Conservation (phyloP, 768 basidiomycete species). For the Rhizopogon salebrosus region DNA sequence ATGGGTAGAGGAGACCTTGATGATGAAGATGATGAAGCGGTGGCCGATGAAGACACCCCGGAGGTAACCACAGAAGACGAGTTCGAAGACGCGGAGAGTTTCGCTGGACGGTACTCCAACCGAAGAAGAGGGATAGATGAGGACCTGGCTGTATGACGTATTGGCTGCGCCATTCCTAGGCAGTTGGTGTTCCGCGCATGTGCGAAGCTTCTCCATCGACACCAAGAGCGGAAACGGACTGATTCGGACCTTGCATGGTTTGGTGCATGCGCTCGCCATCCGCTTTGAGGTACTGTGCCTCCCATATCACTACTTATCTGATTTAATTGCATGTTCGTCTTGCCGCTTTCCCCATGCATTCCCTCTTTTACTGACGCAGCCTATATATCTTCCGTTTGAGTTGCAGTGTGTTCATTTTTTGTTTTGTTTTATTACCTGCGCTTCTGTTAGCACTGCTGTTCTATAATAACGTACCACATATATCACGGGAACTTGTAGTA, state of each 20-base stretch:
- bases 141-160: slow-evolving; percentile 26
- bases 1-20: slow-evolving; percentile 25
- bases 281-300: neutral
- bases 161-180: neutral
- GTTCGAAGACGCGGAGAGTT: slow-evolving; percentile 56
- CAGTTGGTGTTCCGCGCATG: neutral
- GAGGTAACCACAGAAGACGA: slow-evolving; percentile 71
- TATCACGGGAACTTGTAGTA: slow-evolving; percentile 21
- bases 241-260: slow-evolving; percentile 16
- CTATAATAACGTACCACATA: slow-evolving; percentile 22
- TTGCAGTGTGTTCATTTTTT: neutral
- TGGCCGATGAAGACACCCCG: slow-evolving; percentile 45
- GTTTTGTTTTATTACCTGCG: neutral
- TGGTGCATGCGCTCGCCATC: slow-evolving; percentile 1
- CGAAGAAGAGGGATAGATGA: slow-evolving; percentile 41
- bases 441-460: slow-evolving; percentile 6
- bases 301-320: slow-evolving; percentile 2
- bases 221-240: slow-evolving; percentile 11
- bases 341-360: slow-evolving; percentile 4
- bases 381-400: slow-evolving; percentile 1
- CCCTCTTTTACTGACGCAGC: neutral
- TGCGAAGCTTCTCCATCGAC: neutral
- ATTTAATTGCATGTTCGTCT: slow-evolving; percentile 5
- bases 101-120: slow-evolving; percentile 68
- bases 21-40: slow-evolving; percentile 34